Evolutionary conservation across 148 eudicot species (phyloP).

Genomic region (Arctostaphylos glauca): DNA sequence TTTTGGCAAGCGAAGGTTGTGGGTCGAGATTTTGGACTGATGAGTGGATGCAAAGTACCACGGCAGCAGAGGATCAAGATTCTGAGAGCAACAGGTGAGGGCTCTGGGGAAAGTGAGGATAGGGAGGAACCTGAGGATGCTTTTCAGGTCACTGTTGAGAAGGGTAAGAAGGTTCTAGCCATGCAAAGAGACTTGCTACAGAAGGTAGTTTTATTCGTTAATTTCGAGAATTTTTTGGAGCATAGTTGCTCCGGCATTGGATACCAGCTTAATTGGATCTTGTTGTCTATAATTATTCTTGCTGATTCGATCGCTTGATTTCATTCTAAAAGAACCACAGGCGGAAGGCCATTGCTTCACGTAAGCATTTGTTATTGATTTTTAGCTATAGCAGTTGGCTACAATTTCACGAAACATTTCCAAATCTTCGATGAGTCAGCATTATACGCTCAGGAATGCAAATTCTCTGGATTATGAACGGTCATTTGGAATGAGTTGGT

Average conservation of each 20-base stretch:
- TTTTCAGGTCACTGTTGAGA: constrained; percentile 73
- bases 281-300: neutral
- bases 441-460: no score
- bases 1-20: constrained; percentile 22
- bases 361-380: neutral
- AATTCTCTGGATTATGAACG: neutral
- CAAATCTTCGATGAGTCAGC: neutral
- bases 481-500: neutral
- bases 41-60: constrained; percentile 26
- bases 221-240: neutral
- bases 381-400: neutral
- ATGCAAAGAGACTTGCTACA: constrained; percentile 62
- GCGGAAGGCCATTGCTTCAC: neutral
- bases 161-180: constrained; percentile 74
- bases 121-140: constrained; percentile 52
- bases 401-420: neutral
- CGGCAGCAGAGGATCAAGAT: constrained; percentile 22
- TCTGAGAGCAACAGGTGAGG: constrained; percentile 41
- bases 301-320: neutral
- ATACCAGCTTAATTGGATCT: neutral
- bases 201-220: constrained; percentile 43
- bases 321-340: neutral
- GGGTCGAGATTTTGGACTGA: constrained; percentile 26
- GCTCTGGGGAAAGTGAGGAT: constrained; percentile 34
- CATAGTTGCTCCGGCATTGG: neutral